Evolutionary conservation across 2,329 filamentous ascomycete genomes (phyloP).

Genomic region (Colletotrichum sp.): DNA sequence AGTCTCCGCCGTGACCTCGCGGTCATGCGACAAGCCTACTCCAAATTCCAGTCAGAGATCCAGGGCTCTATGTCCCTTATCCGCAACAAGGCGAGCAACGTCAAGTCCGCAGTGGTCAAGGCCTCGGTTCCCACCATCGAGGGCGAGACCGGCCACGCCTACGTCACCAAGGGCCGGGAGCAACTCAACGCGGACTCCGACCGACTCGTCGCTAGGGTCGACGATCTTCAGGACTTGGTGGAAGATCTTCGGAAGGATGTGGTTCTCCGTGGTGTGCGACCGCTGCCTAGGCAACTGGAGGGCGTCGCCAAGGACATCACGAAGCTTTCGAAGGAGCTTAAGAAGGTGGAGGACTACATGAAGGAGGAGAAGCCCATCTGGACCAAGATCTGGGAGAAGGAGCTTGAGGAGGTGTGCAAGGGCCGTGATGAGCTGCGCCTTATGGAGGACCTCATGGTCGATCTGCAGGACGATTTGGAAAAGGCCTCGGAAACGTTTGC

Average conservation of each 20-base stretch:
- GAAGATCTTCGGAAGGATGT: conserved; percentile 98
- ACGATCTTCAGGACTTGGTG: conserved; percentile 95
- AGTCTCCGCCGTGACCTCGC: conserved; percentile 86
- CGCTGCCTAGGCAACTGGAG: conserved; percentile 88
- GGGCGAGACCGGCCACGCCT: conserved; percentile 80
- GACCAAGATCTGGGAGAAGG: conserved; percentile 99
- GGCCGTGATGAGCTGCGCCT: conserved; percentile 93
- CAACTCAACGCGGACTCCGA: conserved; percentile 87
- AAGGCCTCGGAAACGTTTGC: conserved; percentile 94
- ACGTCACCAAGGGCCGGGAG: conserved; percentile 88
- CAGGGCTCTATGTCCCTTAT: conserved; percentile 86
- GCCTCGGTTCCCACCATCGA: conserved; percentile 74
- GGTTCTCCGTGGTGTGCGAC: conserved; percentile 88
- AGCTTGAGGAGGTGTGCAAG: conserved; percentile 93
- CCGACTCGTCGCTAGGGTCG: conserved; percentile 87
- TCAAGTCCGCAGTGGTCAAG: conserved; percentile 78
- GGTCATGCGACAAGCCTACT: conserved; percentile 90
- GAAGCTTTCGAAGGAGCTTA: conserved; percentile 81
- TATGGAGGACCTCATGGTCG: conserved; percentile 93
- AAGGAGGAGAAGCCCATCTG: conserved; percentile 92
- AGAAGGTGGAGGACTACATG: conserved; percentile 93
- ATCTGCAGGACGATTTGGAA: conserved; percentile 92
- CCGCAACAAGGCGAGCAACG: conserved; percentile 78
- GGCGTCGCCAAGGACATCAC: conserved; percentile 87
- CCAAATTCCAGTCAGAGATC: conserved; percentile 87